Conservation (phyloP, 2,329 filamentous ascomycete genomes). For the Aspergillus pseudoviridinutans region DNA sequence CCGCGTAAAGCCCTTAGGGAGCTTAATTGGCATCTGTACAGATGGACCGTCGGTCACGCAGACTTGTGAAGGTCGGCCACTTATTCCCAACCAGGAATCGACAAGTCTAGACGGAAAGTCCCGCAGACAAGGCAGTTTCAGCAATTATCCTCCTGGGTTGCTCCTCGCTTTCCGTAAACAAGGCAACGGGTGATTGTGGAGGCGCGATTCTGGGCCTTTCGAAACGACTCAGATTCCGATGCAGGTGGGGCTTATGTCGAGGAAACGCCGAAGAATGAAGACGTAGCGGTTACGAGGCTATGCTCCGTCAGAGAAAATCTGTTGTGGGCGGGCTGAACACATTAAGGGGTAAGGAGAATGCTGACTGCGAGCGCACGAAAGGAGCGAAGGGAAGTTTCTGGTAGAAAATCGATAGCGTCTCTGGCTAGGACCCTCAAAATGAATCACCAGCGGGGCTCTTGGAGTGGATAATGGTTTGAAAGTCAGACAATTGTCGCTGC, state of each 20-base stretch:
- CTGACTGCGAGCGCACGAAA: slow-evolving; percentile 9
- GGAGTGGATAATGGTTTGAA: not conserved
- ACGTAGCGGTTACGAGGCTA: slow-evolving; percentile 6
- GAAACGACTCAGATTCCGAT: slow-evolving; percentile 13
- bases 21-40: slow-evolving; percentile 51
- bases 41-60: slow-evolving; percentile 1
- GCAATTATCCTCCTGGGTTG: slow-evolving; percentile 4
- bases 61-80: slow-evolving; percentile 1
- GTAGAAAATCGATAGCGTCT: slow-evolving; percentile 6
- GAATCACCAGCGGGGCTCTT: slow-evolving; percentile 7
- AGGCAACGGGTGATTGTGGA: slow-evolving; percentile 4
- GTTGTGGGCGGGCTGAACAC: slow-evolving; percentile 4
- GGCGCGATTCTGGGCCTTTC: slow-evolving; percentile 12
- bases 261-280: slow-evolving; percentile 12
- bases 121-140: slow-evolving; percentile 5
- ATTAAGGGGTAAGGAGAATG: slow-evolving; percentile 12
- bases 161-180: slow-evolving; percentile 17
- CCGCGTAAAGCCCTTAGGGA: slow-evolving; percentile 51
- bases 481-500: not conserved
- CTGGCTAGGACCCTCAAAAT: slow-evolving; percentile 10
- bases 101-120: slow-evolving; percentile 8
- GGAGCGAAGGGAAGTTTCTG: slow-evolving; percentile 12
- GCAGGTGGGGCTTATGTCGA: slow-evolving; percentile 11
- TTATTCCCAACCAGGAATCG: slow-evolving; percentile 9
- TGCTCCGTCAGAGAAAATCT: slow-evolving; percentile 1